Conservation (phyloP, 2,329 filamentous ascomycete species). For the Aspergillus brunneoviolaceus region DNA sequence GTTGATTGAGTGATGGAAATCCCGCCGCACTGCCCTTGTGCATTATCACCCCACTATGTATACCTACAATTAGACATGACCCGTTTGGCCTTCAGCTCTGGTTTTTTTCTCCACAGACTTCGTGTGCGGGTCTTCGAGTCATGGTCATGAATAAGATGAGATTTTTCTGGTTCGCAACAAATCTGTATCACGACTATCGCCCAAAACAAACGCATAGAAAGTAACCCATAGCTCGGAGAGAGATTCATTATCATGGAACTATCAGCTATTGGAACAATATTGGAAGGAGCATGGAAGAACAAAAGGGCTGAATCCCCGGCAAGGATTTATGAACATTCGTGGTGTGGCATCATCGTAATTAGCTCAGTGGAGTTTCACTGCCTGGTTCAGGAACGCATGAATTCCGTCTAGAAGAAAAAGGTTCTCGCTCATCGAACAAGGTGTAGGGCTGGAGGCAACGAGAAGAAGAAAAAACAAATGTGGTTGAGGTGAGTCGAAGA, state of each 20-base stretch:
- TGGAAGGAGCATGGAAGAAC: conserved; percentile 10
- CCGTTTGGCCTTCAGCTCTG: not conserved
- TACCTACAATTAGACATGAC: not conserved
- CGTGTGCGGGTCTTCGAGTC: not conserved
- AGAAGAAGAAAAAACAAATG: not conserved
- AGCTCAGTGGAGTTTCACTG: conserved; percentile 11
- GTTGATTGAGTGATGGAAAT: not conserved
- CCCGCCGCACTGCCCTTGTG: not conserved
- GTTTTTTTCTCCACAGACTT: not conserved
- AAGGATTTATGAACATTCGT: conserved; percentile 7
- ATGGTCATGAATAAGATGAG: not conserved
- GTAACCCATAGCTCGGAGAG: not conserved
- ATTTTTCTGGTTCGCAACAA: not conserved
- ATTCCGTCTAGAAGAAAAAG: conserved; percentile 16
- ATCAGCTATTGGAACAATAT: not conserved
- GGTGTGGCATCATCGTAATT: conserved; percentile 16
- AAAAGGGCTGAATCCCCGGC: not conserved
- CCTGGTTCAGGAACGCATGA: conserved; percentile 16
- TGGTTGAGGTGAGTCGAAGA: not conserved
- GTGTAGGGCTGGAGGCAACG: conserved; percentile 4
- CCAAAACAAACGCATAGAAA: too few relatives aligned
- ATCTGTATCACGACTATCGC: too few relatives aligned
- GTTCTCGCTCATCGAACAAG: conserved; percentile 12
- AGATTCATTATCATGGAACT: not conserved
- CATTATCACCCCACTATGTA: not conserved